Evolutionary conservation across 2,329 filamentous ascomycete genomes (phyloP).

Genomic region (Fusarium oxysporum): DNA sequence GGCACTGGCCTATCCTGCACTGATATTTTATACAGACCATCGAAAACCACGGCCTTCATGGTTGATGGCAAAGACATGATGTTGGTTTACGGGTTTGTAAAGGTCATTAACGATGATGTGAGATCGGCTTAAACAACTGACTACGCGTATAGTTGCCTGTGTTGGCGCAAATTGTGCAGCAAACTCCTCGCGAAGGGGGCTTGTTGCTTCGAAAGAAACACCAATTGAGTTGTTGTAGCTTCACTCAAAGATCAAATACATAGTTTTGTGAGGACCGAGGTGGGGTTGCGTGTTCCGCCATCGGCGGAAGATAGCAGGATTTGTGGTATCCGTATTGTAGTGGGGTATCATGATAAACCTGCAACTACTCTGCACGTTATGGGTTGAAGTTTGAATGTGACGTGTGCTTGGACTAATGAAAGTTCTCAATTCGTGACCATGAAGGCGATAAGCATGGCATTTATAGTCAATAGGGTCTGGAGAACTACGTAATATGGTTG

Average conservation of each 20-base stretch:
- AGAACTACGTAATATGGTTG: neutral
- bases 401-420: neutral
- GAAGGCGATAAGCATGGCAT: neutral
- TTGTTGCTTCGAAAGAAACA: neutral
- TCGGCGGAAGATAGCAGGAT: slow-evolving; percentile 17
- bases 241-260: neutral
- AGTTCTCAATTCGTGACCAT: neutral
- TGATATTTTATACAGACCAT: slow-evolving; percentile 78
- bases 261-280: slow-evolving; percentile 7
- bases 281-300: slow-evolving; percentile 35
- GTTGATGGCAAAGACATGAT: slow-evolving; percentile 58
- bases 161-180: neutral
- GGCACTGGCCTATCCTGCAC: slow-evolving; percentile 86
- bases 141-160: neutral
- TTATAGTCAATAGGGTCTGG: neutral
- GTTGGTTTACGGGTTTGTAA: neutral
- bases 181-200: neutral
- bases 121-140: neutral
- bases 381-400: neutral
- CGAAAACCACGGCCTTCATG: slow-evolving; percentile 92
- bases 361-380: neutral
- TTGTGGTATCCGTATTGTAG: slow-evolving; percentile 11
- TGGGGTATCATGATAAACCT: slow-evolving; percentile 17
- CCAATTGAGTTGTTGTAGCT: neutral
- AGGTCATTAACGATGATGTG: neutral